Evolutionary conservation across 805 yeast genomes (phyloP), one percentile per base, ranked within the genome.

Genomic region (Groenewaldozyma tartarivorans): DNA sequence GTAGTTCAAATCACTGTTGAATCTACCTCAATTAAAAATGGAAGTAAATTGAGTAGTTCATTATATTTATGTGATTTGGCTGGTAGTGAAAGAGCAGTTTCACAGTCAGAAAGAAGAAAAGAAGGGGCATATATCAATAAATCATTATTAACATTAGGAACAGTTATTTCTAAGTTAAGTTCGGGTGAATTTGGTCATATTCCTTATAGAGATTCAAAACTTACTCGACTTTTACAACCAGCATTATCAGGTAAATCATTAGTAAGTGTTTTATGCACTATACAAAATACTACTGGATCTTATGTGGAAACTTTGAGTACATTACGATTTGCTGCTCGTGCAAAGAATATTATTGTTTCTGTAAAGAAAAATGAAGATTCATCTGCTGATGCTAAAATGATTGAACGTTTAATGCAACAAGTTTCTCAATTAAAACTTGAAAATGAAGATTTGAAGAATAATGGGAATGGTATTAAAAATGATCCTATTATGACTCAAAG

Each of bases 121-220:
- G 98, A 90, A 64, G 98, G 97, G 18, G 75, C 96, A 0, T 92
- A 70, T 56, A 90, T 90, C 57, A 90, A 90, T 65, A 87, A 87
- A 57, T 88, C 96, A 0, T 69, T 90, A 33, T 67, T 90, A 39
- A 94, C 97, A 0, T 69, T 90, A 38, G 87, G 96, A 4, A 84
- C 95, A 1, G 96, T 90, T n/a, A 87, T 90, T 43, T 77, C 94
- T 20, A 79, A 85, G 51, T 66, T 90, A 30, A 74, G 84, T 19
- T 68, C 66, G 13, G 58, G 49, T 54, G 33, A 33, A 36, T 57
- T 58, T 18, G 76, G 74, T 11, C 96, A 92, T 56, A 74, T 92
- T 27, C 96, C 96, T 0, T 90, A 85, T 62, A 68, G 98, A 57
- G 97, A 90, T 58, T 85, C 95, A 3, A 90, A 90, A 56, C 72